Percentiles rank a stretch among this genome's conserved stretches.
Conservation (phyloP, 1,284 basidiomycete species). For the Takashimella tepidaria region DNA sequence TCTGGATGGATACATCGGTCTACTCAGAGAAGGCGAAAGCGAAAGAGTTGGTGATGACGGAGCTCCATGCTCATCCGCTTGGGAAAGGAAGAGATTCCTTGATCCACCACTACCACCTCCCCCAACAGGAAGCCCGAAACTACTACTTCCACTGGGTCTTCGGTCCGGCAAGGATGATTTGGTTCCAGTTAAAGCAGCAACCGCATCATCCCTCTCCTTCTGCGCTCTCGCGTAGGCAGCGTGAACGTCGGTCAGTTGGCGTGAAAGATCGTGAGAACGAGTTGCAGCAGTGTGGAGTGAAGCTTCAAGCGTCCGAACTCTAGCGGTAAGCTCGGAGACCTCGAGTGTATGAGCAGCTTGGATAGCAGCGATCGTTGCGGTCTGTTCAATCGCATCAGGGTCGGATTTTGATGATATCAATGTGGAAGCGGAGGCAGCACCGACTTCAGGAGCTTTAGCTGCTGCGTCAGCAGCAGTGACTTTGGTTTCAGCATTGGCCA, state of each 20-base stretch:
- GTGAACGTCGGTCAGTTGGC: conserved; percentile 51
- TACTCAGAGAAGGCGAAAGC: background rate
- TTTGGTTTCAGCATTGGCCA: background rate
- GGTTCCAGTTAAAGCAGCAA: conserved; percentile 5
- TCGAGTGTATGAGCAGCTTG: conserved; percentile 70
- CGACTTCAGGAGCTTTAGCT: background rate
- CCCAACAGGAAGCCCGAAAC: background rate
- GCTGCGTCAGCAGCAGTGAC: background rate
- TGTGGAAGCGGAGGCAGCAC: background rate
- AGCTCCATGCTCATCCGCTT: conserved; percentile 10
- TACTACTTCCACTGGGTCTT: background rate
- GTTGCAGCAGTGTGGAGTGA: conserved; percentile 66
- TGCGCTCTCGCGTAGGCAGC: conserved; percentile 14
- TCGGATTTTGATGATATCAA: background rate
- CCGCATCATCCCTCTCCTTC: conserved; percentile 15
- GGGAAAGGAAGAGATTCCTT: conserved; percentile 15
- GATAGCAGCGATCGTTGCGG: conserved; percentile 4
- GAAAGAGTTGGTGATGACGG: background rate
- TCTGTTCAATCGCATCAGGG: background rate
- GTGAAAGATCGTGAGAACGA: conserved; percentile 63
- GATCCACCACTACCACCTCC: background rate
- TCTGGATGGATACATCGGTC: background rate
- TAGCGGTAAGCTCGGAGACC: conserved; percentile 67
- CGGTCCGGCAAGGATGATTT: background rate
- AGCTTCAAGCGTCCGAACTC: conserved; percentile 67